phyloP scores from a whole-genome alignment of 1,139 yeast genomes.

The Suhomyces bokatorum region DNA sequence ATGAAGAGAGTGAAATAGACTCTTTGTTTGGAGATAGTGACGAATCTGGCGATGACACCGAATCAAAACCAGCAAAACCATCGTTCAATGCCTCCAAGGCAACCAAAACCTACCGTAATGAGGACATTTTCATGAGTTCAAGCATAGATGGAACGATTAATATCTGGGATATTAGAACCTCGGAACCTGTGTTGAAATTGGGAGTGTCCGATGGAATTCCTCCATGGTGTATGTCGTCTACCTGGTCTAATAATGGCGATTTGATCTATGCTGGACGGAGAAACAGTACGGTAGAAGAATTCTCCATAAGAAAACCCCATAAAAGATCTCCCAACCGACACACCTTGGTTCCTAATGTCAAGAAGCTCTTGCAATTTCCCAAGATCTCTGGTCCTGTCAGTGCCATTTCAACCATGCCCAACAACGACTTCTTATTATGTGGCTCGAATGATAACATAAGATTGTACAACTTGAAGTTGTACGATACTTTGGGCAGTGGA shows the following conservation, averaged over 20 bases:
- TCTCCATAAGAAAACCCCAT: constrained; percentile 66
- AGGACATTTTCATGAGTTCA: constrained; percentile 70
- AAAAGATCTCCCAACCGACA: constrained; percentile 22
- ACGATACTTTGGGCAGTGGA: constrained; percentile 28
- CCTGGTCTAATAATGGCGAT: constrained; percentile 88
- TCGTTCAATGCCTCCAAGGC: constrained; percentile 9
- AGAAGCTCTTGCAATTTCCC: constrained; percentile 71
- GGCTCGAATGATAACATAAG: constrained; percentile 91
- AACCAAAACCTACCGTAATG: constrained; percentile 40
- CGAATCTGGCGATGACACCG: constrained; percentile 39
- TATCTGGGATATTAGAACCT: constrained; percentile 77
- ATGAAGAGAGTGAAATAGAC: constrained; percentile 66
- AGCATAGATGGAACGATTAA: constrained; percentile 81
- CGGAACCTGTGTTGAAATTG: constrained; percentile 49
- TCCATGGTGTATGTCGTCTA: constrained; percentile 94
- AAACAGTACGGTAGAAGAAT: constrained; percentile 85
- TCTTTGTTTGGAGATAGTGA: constrained; percentile 83
- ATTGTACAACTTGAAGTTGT: constrained; percentile 68
- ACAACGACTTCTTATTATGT: constrained; percentile 73
- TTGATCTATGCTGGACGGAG: constrained; percentile 82
- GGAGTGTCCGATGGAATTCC: constrained; percentile 70
- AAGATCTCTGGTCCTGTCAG: constrained; percentile 90
- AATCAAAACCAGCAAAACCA: constrained; percentile 10
- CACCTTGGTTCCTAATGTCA: constrained; percentile 46
- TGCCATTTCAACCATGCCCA: constrained; percentile 78